Conservation (phyloP, 2,329 filamentous ascomycete genomes). For the Lecanicillium sp. region DNA sequence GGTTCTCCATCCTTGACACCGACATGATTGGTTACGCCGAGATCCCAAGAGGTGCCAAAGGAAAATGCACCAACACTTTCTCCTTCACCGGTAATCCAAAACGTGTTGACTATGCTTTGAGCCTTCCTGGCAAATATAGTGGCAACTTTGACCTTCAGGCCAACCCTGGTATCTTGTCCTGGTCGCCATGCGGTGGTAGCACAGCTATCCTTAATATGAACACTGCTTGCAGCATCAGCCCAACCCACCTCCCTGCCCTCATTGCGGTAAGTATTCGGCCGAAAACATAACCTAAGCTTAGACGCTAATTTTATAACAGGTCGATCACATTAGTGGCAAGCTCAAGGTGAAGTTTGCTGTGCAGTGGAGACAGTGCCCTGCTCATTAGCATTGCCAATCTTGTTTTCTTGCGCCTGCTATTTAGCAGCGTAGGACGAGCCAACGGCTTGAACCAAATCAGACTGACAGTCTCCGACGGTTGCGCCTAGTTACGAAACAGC, state of each 20-base stretch:
- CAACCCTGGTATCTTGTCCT: slow-evolving; percentile 12
- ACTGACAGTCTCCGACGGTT: no score
- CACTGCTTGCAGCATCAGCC: slow-evolving; percentile 16
- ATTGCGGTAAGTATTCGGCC: slow-evolving; percentile 15
- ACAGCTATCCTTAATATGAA: slow-evolving; percentile 21
- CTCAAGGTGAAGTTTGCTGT: slow-evolving; percentile 16
- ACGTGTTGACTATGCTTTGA: slow-evolving; percentile 13
- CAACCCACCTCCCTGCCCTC: slow-evolving; percentile 14
- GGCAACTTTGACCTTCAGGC: slow-evolving; percentile 15
- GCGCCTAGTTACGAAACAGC: no score
- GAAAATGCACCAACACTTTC: slow-evolving; percentile 17
- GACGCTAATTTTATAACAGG: slow-evolving; percentile 8
- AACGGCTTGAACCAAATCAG: no score
- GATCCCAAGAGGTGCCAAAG: slow-evolving; percentile 14
- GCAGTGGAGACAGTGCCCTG: slow-evolving; percentile 13
- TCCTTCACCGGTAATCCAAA: slow-evolving; percentile 17
- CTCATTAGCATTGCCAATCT: no score
- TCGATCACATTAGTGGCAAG: slow-evolving; percentile 18
- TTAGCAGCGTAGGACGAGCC: no score
- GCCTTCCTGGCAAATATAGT: slow-evolving; percentile 13
- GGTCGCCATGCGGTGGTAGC: slow-evolving; percentile 18
- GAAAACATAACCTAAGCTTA: neutral
- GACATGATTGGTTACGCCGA: slow-evolving; percentile 19
- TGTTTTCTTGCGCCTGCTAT: no score
- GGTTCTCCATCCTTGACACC: slow-evolving; percentile 17